Percentiles rank a stretch among this genome's conserved stretches.
phyloP scores from a whole-genome alignment of 805 yeast species.

The Myxozyma mucilagina region DNA sequence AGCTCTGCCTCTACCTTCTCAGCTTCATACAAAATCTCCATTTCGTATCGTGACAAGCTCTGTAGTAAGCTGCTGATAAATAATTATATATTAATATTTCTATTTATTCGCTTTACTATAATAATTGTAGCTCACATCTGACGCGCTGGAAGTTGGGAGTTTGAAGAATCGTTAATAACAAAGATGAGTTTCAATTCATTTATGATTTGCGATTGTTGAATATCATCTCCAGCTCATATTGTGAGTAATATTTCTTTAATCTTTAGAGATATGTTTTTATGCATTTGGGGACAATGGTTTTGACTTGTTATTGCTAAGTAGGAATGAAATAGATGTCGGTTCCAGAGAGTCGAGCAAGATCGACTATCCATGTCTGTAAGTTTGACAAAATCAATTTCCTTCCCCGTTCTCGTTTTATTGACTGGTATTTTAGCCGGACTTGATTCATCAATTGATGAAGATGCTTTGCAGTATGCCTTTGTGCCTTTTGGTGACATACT shows the following conservation, averaged over 20 bases:
- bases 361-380: conserved; percentile 22
- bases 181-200: too few species aligned
- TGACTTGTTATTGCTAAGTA: background rate
- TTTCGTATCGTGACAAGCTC: background rate
- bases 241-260: too few species aligned
- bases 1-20: background rate
- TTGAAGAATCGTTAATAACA: too few species aligned
- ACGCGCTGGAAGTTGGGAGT: too few species aligned
- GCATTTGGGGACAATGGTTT: too few species aligned
- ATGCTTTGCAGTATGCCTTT: conserved; percentile 34
- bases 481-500: conserved; percentile 40
- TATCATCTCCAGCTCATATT: too few species aligned
- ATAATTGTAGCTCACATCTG: too few species aligned
- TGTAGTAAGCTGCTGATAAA: too few species aligned
- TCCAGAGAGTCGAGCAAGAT: conserved; percentile 6
- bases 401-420: background rate
- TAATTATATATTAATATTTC: too few species aligned
- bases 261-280: too few species aligned
- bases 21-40: background rate
- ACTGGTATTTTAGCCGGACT: conserved; percentile 19
- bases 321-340: background rate
- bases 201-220: too few species aligned
- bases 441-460: conserved; percentile 29
- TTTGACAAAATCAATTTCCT: background rate
- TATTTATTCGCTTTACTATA: too few species aligned